Evolutionary conservation across 371 early-diverging fungal species (phyloP).

Genomic region (Syncephalastrum sp.): DNA sequence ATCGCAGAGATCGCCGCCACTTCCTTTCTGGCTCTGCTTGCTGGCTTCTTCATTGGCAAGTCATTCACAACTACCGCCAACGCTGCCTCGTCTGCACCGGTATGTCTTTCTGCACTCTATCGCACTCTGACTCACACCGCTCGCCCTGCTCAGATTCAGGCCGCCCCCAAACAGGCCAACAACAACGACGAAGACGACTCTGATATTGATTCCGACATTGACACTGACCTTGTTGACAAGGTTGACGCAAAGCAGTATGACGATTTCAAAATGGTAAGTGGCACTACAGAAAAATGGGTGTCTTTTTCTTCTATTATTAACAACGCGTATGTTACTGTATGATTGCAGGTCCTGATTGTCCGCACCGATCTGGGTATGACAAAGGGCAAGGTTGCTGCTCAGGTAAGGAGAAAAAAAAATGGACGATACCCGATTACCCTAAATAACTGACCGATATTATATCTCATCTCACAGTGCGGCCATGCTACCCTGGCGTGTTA

Average conservation of each 20-base stretch:
- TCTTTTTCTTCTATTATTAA: not conserved
- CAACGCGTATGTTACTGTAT: not conserved
- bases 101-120: slow-evolving; percentile 1
- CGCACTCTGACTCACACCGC: not conserved
- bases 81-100: not conserved
- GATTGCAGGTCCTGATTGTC: slow-evolving; percentile 69
- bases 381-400: slow-evolving; percentile 96
- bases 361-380: slow-evolving; percentile 93
- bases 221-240: slow-evolving; percentile 17
- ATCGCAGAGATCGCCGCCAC: slow-evolving; percentile 16
- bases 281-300: not conserved
- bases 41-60: slow-evolving; percentile 31
- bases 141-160: slow-evolving; percentile 19
- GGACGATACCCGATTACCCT: not conserved
- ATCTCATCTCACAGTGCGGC: slow-evolving; percentile 61
- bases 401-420: slow-evolving; percentile 36
- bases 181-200: slow-evolving; percentile 35
- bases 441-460: not conserved
- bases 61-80: not conserved
- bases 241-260: slow-evolving; percentile 31
- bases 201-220: slow-evolving; percentile 17
- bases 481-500: slow-evolving; percentile 94
- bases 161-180: slow-evolving; percentile 24
- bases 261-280: slow-evolving; percentile 52
- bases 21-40: slow-evolving; percentile 18